Base-by-base conservation (phyloP, 805 yeast genomes). In the Wickerhamomyces strasburgensis region DNA sequence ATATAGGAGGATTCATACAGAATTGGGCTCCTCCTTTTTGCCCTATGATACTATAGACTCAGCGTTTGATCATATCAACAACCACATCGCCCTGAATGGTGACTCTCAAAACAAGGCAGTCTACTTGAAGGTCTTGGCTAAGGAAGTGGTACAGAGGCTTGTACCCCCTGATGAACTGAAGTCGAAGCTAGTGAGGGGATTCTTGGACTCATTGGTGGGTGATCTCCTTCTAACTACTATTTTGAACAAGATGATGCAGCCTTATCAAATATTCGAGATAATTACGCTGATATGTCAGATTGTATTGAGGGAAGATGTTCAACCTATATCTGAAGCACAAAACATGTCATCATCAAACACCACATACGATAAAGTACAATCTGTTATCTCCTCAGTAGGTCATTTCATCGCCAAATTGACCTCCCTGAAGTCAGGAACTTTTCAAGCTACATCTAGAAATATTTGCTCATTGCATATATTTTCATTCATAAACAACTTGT, bases 181-280 rank as follows among this genome's bases (percentile, higher is more conserved):
- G n/a, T 70, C 75, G 1, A 45, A 53, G 4, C 42, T 70, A 8
- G 66, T 69, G 2, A 45, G 51, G 5, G 52, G 61, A 17, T 65
- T 75, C 33, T 38, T 72, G 5, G 46, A 62, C 4, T 53, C 68
- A 1, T 39, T 75, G 5, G 28, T 73, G 11, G 60, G 65, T 17
- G 77, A 72, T 31, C 45, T 73, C 29, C 58, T 68, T 0, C 37
- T 75, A 29, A 54, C 54, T 29, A 72, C 64, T 38, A 45, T 65
- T 1, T 50, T 71, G 5, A 69, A 65, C 6, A 71, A 70, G 45
- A 40, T 74, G 13, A 58, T 69, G 8, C 75, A 74, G 38, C 74
- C 74, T n/a, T 75, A 71, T 56, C 65, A 70, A 52, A 44, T 75
- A 2, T 70, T 76, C 63, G 73, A 67, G 21, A 52, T 74, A 4